Conservation (phyloP, 306 rosid species). For the Senna tora region DNA sequence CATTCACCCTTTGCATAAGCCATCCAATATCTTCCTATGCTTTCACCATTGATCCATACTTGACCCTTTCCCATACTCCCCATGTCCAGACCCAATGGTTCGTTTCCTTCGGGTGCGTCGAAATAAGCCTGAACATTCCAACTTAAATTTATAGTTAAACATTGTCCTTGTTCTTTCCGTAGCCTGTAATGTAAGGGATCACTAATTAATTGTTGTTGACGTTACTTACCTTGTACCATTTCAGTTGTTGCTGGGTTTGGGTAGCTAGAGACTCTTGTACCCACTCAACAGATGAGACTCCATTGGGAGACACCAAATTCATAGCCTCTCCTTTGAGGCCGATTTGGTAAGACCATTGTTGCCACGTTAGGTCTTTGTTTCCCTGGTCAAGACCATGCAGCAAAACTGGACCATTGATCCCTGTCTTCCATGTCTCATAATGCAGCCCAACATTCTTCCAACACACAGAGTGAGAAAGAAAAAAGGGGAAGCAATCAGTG, state of each 20-base stretch:
- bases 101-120: conserved; percentile 73
- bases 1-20: conserved; percentile 85
- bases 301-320: conserved; percentile 76
- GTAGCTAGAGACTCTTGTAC: conserved; percentile 54
- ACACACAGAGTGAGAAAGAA: background rate
- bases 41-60: conserved; percentile 95
- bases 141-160: conserved; percentile 12
- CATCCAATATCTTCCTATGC: conserved; percentile 96
- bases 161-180: conserved; percentile 9
- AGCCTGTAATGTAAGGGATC: background rate
- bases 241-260: conserved; percentile 60
- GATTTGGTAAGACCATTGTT: conserved; percentile 93
- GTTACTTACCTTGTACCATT: conserved; percentile 80
- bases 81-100: conserved; percentile 86
- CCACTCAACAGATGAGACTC: conserved; percentile 81
- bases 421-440: conserved; percentile 79
- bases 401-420: conserved; percentile 79
- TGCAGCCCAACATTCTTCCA: conserved; percentile 78
- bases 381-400: conserved; percentile 76
- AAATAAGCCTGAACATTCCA: conserved; percentile 68
- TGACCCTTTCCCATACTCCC: conserved; percentile 98
- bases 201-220: background rate
- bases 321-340: conserved; percentile 88
- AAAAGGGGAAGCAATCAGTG: conserved; percentile 16
- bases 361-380: conserved; percentile 66